Percentiles rank a stretch among this genome's conserved stretches.
Evolutionary conservation across 202 grass and related monocot genomes (phyloP).

Genomic region (Brachypodium distachyon): DNA sequence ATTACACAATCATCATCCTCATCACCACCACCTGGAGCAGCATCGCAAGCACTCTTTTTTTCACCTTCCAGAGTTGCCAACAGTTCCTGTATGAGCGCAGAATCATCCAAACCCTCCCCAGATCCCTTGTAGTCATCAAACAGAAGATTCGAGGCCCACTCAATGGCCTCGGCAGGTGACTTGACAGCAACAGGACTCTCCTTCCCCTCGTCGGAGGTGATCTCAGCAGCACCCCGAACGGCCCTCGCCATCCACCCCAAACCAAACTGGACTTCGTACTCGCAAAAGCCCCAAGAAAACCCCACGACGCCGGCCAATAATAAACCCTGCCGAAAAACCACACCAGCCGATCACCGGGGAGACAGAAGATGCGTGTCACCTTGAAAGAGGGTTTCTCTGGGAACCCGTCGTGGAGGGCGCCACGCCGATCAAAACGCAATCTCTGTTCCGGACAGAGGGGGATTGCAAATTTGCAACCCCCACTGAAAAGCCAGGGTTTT

Average conservation of each 20-base stretch:
- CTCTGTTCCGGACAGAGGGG: background rate
- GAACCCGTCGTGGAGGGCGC: background rate
- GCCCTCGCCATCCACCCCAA: constrained; percentile 4
- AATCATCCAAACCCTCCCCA: background rate
- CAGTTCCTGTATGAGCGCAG: background rate
- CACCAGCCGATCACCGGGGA: background rate
- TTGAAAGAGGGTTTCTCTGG: background rate
- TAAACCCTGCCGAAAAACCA: background rate
- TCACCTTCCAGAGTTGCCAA: background rate
- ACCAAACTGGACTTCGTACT: background rate
- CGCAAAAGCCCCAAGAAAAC: background rate
- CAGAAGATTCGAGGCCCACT: background rate
- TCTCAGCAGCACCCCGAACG: background rate
- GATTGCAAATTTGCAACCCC: too few species aligned
- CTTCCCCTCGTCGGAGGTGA: constrained; percentile 28
- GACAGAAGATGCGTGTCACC: background rate
- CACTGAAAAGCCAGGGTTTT: background rate
- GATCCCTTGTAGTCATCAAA: background rate
- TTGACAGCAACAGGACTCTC: background rate
- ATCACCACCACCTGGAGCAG: background rate
- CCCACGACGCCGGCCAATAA: background rate
- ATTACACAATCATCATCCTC: constrained; percentile 58
- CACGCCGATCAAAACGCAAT: background rate
- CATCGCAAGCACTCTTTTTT: background rate
- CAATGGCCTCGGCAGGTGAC: background rate